A percentile compares a stretch with the other conserved stretches of the same genome.
Conservation (phyloP, 129 eudicot genomes). For the Glebionis coronaria region DNA sequence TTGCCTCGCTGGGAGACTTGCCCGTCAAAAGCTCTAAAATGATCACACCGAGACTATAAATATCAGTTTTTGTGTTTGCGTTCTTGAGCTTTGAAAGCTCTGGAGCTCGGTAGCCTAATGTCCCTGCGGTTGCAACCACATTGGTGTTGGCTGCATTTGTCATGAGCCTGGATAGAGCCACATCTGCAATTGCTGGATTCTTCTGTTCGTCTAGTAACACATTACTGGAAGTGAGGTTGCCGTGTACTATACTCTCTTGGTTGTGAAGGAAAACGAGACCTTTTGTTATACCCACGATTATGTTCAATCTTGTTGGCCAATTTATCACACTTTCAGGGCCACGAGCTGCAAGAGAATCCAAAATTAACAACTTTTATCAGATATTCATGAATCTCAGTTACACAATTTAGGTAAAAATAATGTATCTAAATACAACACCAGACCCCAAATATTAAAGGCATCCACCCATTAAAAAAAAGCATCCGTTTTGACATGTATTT, state of each 20-base stretch:
- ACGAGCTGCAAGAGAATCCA: constrained; percentile 48
- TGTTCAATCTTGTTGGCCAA: constrained; percentile 83
- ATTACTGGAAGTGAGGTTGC: constrained; percentile 75
- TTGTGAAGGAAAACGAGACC: constrained; percentile 73
- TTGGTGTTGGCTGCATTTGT: constrained; percentile 76
- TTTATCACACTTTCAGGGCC: constrained; percentile 68
- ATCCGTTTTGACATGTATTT: background rate
- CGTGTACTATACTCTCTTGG: constrained; percentile 59
- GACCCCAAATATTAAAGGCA: too few relatives aligned
- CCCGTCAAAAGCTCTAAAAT: constrained; percentile 82
- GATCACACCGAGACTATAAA: constrained; percentile 92
- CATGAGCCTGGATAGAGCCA: constrained; percentile 79
- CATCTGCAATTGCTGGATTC: constrained; percentile 68
- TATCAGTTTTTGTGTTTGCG: constrained; percentile 65
- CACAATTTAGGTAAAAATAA: background rate
- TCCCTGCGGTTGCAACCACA: constrained; percentile 73
- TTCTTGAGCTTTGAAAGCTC: constrained; percentile 80
- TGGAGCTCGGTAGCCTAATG: constrained; percentile 84
- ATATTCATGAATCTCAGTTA: background rate
- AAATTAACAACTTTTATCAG: constrained; percentile 1
- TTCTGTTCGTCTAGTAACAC: constrained; percentile 59
- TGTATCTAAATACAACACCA: background rate
- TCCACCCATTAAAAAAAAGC: background rate
- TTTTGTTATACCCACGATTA: constrained; percentile 67
- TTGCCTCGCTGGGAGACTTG: constrained; percentile 75